These are phyloP conservation scores for Starmerella cellae DNA, from an alignment of 805 yeast genomes.

Conservation along the genomic window DNA sequence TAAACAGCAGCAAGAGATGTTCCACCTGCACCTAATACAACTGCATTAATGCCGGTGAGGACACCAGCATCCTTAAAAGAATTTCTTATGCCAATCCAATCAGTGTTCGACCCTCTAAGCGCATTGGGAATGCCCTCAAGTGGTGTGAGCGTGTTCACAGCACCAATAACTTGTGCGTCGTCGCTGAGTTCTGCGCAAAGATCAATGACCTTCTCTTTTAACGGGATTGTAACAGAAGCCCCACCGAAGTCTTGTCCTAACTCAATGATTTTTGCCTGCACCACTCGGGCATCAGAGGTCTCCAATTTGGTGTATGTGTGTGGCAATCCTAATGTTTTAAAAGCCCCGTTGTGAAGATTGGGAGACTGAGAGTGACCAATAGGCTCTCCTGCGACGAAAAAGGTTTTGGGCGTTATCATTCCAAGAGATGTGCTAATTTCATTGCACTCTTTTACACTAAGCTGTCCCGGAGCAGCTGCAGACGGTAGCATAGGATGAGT, in stretches of 20 bases:
- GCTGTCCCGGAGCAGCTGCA: conserved; percentile 71
- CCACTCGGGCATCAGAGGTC: conserved; percentile 47
- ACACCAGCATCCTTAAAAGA: conserved; percentile 55
- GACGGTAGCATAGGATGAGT: conserved; percentile 56
- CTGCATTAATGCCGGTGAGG: conserved; percentile 37
- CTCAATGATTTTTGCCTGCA: conserved; percentile 38
- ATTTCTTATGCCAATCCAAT: conserved; percentile 77
- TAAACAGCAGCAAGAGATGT: conserved; percentile 89
- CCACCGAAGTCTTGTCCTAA: conserved; percentile 62
- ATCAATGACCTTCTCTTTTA: conserved; percentile 67
- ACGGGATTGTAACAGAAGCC: conserved; percentile 88
- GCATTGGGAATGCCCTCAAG: conserved; percentile 33
- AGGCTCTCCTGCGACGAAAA: conserved; percentile 71
- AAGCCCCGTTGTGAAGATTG: conserved; percentile 67
- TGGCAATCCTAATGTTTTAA: conserved; percentile 62
- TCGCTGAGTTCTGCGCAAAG: conserved; percentile 51
- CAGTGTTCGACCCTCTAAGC: conserved; percentile 73
- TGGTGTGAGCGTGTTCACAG: conserved; percentile 77
- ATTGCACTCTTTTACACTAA: conserved; percentile 55
- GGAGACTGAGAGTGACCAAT: conserved; percentile 84
- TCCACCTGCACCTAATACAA: conserved; percentile 95
- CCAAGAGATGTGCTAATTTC: conserved; percentile 46
- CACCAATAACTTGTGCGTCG: conserved; percentile 78
- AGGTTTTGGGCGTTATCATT: conserved; percentile 42
- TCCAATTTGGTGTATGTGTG: conserved; percentile 56